Conservation (phyloP, 2,329 filamentous ascomycete species). For the Botryotinia globosa region DNA sequence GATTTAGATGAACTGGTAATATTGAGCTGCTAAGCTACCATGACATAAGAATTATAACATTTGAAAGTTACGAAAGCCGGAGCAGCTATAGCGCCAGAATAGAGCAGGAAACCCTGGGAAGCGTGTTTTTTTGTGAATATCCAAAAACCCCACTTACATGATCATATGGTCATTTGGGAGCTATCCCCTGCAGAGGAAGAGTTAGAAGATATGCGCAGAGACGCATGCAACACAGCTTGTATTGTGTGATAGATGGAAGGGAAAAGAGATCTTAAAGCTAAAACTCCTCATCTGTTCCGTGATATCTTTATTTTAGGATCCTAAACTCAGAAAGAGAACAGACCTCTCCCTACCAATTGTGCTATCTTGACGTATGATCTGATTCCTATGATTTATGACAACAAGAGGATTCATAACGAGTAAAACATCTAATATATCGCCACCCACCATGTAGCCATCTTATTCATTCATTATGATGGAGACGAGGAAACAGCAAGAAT, state of each 20-base stretch:
- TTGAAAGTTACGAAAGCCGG: background rate
- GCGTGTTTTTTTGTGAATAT: background rate
- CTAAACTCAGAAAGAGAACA: background rate
- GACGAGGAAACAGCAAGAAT: background rate
- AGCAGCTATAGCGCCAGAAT: background rate
- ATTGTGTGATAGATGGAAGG: background rate
- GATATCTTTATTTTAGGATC: background rate
- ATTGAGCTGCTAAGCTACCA: background rate
- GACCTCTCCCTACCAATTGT: background rate
- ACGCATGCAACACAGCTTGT: background rate
- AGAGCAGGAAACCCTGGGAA: background rate
- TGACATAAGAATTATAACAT: background rate
- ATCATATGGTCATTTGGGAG: background rate
- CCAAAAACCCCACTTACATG: accelerated
- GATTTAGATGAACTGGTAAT: background rate
- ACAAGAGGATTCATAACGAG: background rate
- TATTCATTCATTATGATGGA: background rate
- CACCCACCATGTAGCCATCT: background rate
- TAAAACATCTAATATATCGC: background rate
- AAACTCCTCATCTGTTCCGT: background rate
- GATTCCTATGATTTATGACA: background rate
- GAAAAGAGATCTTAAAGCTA: background rate
- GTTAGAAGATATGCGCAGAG: background rate
- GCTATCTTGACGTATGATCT: background rate
- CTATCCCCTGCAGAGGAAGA: background rate